Percentiles rank a stretch among this genome's conserved stretches.
These are phyloP conservation scores for Hsuehochloa calcarea DNA, from an alignment of 176 grass and related monocot species.

Conservation along the genomic window DNA sequence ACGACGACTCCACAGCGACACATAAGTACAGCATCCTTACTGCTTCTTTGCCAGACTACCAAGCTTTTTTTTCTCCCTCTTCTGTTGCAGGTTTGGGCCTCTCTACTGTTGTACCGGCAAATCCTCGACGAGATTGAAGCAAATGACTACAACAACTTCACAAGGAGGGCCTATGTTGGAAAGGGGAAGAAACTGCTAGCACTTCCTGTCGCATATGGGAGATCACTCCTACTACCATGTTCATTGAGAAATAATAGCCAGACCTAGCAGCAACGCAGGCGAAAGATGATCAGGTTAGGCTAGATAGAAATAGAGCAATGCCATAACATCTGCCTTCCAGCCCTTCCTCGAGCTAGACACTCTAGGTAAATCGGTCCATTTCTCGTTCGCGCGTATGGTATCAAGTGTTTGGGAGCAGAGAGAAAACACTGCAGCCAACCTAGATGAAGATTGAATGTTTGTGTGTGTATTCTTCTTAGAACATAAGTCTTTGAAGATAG, in stretches of 20 bases:
- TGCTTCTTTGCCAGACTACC: neutral
- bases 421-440: neutral
- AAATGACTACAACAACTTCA: constrained; percentile 95
- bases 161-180: constrained; percentile 81
- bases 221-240: constrained; percentile 45
- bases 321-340: neutral
- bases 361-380: neutral
- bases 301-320: constrained; percentile 35
- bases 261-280: neutral
- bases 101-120: constrained; percentile 64
- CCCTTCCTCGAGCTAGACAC: neutral
- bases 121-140: constrained; percentile 96
- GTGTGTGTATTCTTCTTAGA: neutral
- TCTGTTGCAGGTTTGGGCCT: constrained; percentile 82
- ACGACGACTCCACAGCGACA: neutral
- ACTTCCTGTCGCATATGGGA: constrained; percentile 71
- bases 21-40: neutral
- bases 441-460: neutral
- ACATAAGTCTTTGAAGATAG: neutral
- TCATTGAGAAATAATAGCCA: constrained; percentile 43
- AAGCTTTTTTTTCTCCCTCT: neutral
- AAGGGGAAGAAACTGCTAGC: constrained; percentile 83
- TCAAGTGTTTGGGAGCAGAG: neutral
- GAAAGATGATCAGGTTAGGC: constrained; percentile 15
- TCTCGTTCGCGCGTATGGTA: neutral